phyloP scores from a whole-genome alignment of 2,329 filamentous ascomycete species.

The Neodidymelliopsis sp. region DNA sequence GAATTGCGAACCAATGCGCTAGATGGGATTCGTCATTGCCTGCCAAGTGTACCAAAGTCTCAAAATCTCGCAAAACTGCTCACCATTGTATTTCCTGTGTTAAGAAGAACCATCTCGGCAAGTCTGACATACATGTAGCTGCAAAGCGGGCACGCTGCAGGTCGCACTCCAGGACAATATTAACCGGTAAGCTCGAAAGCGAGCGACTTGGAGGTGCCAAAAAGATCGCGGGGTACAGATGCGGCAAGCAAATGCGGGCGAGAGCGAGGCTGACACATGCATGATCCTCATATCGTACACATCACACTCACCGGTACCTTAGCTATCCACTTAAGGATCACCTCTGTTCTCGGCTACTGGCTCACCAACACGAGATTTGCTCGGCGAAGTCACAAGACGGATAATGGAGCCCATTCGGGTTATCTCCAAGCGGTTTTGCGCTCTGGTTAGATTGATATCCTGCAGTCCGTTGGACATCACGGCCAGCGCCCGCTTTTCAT shows the following conservation, averaged over 20 bases:
- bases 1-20: neutral
- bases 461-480: neutral
- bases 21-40: neutral
- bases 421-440: too few relatives aligned
- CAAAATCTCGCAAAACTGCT: neutral
- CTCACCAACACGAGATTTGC: neutral
- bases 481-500: neutral
- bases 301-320: neutral
- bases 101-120: neutral
- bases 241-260: neutral
- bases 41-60: neutral
- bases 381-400: neutral
- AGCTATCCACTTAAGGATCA: neutral
- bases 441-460: too few relatives aligned
- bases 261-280: neutral
- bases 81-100: neutral
- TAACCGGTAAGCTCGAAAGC: slow-evolving; percentile 3
- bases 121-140: neutral
- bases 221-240: slow-evolving; percentile 1
- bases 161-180: neutral
- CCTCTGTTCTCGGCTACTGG: neutral
- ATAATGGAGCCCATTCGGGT: neutral
- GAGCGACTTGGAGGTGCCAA: neutral
- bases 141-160: neutral
- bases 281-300: neutral